A percentile compares a stretch with the other conserved stretches of the same genome.
Conservation (phyloP, 1,284 basidiomycete species). For the Ustilago lituana region DNA sequence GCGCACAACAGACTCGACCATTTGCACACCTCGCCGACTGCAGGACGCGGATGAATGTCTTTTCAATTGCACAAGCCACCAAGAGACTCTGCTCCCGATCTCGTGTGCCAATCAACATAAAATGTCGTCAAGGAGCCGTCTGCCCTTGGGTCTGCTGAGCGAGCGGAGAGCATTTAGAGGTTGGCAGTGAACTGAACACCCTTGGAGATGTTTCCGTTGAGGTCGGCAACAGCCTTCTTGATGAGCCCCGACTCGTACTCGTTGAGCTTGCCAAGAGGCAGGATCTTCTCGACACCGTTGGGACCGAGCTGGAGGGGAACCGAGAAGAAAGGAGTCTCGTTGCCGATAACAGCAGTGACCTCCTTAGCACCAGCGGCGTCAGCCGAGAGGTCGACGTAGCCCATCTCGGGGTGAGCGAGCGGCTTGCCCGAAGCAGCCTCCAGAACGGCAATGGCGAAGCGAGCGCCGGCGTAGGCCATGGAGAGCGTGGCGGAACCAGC, state of each 20-base stretch:
- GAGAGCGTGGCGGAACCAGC: constrained; percentile 88
- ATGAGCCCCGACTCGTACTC: constrained; percentile 70
- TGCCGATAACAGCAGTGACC: constrained; percentile 54
- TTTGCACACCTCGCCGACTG: too few relatives aligned
- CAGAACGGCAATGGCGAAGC: constrained; percentile 61
- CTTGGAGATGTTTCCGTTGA: constrained; percentile 72
- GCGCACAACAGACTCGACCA: too few relatives aligned
- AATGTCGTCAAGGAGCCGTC: too few relatives aligned
- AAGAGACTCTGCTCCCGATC: too few relatives aligned
- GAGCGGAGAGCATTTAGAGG: constrained; percentile 37
- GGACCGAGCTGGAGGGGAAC: constrained; percentile 63
- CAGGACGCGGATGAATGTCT: too few relatives aligned
- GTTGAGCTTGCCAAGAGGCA: constrained; percentile 71
- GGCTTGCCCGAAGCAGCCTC: constrained; percentile 61
- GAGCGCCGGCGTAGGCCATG: constrained; percentile 79
- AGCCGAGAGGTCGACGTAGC: constrained; percentile 62
- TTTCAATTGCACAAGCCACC: too few relatives aligned
- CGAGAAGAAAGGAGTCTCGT: constrained; percentile 62
- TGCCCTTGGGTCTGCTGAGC: too few relatives aligned
- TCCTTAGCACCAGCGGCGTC: constrained; percentile 60
- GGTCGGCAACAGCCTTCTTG: constrained; percentile 70
- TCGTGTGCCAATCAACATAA: too few relatives aligned
- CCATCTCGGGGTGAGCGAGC: constrained; percentile 55
- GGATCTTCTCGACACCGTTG: constrained; percentile 71
- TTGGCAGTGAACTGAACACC: constrained; percentile 59